phyloP scores from a whole-genome alignment of 805 yeast species.

The Scheffersomyces stipitis region DNA sequence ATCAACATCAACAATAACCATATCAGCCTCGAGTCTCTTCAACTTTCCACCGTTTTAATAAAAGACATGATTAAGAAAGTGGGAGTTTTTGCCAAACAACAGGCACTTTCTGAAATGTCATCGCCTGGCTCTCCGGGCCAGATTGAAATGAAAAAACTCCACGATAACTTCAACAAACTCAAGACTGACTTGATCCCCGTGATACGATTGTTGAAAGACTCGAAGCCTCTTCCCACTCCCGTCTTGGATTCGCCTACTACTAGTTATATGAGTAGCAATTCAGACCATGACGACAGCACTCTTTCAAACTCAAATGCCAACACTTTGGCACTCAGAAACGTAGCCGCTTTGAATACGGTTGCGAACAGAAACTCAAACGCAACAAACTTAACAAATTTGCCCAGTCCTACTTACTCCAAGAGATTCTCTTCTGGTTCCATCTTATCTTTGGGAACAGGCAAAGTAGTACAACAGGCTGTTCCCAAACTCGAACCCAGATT shows the following conservation, averaged over 20 bases:
- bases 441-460: constrained; percentile 44
- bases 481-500: constrained; percentile 15
- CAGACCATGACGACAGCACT: background rate
- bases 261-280: constrained; percentile 15
- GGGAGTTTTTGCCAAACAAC: constrained; percentile 16
- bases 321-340: too few relatives aligned
- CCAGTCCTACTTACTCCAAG: constrained; percentile 25
- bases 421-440: constrained; percentile 39
- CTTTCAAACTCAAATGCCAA: background rate
- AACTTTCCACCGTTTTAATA: constrained; percentile 33
- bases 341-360: background rate
- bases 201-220: constrained; percentile 59
- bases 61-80: constrained; percentile 34
- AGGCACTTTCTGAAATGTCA: constrained; percentile 7
- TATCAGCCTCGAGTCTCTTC: constrained; percentile 36
- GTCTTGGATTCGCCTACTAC: constrained; percentile 45
- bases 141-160: constrained; percentile 40
- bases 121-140: constrained; percentile 17
- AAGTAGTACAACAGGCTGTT: constrained; percentile 29
- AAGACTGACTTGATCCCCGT: constrained; percentile 67
- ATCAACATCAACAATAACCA: constrained; percentile 37
- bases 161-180: constrained; percentile 55
- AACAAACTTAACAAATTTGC: constrained; percentile 1
- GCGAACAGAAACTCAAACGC: constrained; percentile 2
- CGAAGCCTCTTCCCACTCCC: constrained; percentile 69